Evolutionary conservation across 2,329 filamentous ascomycete species (phyloP).

Genomic region (Grosmannia huntii): DNA sequence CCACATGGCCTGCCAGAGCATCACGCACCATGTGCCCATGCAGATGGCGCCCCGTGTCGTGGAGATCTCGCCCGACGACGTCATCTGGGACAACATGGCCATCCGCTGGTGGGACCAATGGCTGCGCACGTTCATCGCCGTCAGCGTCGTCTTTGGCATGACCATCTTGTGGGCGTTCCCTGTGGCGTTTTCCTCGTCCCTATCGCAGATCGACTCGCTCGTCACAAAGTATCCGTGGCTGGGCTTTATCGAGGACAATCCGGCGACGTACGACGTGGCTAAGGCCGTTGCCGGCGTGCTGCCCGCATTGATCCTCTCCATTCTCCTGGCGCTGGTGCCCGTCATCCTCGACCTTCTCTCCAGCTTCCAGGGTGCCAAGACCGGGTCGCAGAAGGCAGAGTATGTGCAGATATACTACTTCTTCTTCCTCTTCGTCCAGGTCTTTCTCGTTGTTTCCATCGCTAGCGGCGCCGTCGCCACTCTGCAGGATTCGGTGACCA

Average conservation of each 20-base stretch:
- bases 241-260: constrained; percentile 49
- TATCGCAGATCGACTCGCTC: constrained; percentile 65
- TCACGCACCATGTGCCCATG: constrained; percentile 81
- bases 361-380: constrained; percentile 65
- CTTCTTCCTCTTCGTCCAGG: constrained; percentile 82
- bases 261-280: constrained; percentile 46
- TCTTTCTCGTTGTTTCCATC: constrained; percentile 87
- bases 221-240: constrained; percentile 56
- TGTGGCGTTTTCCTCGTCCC: constrained; percentile 71
- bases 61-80: constrained; percentile 87
- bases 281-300: constrained; percentile 70
- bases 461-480: constrained; percentile 55
- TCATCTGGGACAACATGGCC: constrained; percentile 96
- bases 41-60: constrained; percentile 87
- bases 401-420: constrained; percentile 93
- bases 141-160: constrained; percentile 57
- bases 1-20: constrained; percentile 92
- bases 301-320: constrained; percentile 61
- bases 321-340: constrained; percentile 72
- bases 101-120: constrained; percentile 90
- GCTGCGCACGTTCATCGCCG: constrained; percentile 53
- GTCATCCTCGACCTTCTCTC: constrained; percentile 65
- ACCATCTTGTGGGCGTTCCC: constrained; percentile 83
- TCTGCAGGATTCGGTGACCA: constrained; percentile 40
- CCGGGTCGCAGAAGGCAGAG: constrained; percentile 63